A percentile compares a stretch with the other conserved stretches of the same genome.
Conservation (phyloP, 73 alveolate genomes). For the Breviolum minutum region DNA sequence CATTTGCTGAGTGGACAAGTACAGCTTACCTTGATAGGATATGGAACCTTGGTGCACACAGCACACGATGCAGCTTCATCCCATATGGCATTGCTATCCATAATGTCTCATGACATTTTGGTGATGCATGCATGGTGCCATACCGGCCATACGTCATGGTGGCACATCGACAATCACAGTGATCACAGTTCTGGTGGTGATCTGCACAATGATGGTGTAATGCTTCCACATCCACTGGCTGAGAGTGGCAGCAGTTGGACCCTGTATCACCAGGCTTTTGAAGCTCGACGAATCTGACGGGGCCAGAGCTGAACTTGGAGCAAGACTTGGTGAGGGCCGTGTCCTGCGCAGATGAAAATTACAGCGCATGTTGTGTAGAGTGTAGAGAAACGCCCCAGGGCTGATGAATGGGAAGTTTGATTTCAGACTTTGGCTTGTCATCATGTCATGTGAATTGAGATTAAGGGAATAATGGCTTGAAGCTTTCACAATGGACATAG, state of each 20-base stretch:
- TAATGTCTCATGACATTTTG: background rate
- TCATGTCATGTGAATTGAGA: background rate
- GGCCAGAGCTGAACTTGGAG: background rate
- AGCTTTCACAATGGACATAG: too few relatives aligned
- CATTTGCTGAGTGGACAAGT: background rate
- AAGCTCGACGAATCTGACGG: background rate
- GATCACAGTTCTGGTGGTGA: too few relatives aligned
- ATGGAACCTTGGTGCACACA: background rate
- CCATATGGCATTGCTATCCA: background rate
- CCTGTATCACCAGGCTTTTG: conserved; percentile 26
- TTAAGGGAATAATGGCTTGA: background rate
- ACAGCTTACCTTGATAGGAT: background rate
- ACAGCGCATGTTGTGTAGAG: background rate
- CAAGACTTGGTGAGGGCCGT: conserved; percentile 12
- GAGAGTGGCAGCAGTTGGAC: background rate
- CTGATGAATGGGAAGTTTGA: background rate
- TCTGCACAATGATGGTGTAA: background rate
- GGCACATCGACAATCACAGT: background rate
- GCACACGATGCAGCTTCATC: background rate
- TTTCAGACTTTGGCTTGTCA: too few relatives aligned
- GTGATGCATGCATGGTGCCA: background rate
- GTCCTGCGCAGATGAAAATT: background rate
- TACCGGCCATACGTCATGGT: background rate
- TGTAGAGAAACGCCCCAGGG: background rate
- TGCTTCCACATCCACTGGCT: background rate